Base-by-base conservation (phyloP, 306 rosid species). In the Senna tora region DNA sequence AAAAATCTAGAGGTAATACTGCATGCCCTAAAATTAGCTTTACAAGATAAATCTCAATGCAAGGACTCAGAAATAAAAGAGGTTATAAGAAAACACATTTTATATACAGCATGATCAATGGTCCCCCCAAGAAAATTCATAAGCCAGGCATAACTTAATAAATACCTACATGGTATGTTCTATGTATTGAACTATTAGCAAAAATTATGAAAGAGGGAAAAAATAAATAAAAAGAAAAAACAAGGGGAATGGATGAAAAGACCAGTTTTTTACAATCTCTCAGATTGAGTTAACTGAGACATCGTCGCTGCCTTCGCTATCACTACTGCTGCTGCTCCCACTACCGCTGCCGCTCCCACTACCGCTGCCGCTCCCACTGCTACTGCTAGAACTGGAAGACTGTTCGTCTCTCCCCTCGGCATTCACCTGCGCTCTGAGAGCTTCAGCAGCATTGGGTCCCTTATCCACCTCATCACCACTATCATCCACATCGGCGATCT, bases 381-480 rank as follows among this genome's bases (percentile, higher is more conserved):
- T 91, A 46, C 86, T 90, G 75, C 90, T 90, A 36, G 97, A 94
- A 79, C 85, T 51, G 17, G 98, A 91, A 42, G 87, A 77, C 71
- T 79, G 90, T 46, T 75, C 82, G 4, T 75, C 80, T 70, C 85
- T 86, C 62, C 78, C 96, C 83, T 85, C 91, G 4, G 97, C 94
- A 81, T 84, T 89, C 47, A 86, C 91, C 74, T 89, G 96, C 13
- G 91, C 90, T 82, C 86, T 62, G 39, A 86, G 95, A 57, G 92
- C 91, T 79, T 87, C 98, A 34, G 96, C 95, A 9, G 96, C 96
- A 85, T 86, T 91, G 46, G 88, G 92, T 46, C 96, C 96, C 83
- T 84, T 91, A 53, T 91, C 94, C 34, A 78, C 91, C 81, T 91
- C 97, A 57, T 93, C 94, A 7, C 91, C 96, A 22, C 98, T 94